Evolutionary conservation across 768 basidiomycete species (phyloP).

Genomic region (Jaapia argillacea): DNA sequence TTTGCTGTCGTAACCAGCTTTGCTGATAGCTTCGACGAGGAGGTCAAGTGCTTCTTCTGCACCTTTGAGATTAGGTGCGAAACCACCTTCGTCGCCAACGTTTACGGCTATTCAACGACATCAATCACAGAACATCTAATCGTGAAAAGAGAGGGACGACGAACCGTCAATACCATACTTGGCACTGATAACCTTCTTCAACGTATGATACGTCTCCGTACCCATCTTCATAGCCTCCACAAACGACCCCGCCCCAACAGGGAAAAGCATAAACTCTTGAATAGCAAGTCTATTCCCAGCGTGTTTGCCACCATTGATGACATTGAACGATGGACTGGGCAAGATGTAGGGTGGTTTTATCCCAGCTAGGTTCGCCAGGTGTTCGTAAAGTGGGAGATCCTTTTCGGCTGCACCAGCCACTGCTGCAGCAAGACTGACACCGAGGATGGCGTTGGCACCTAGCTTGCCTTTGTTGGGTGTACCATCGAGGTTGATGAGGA

Average conservation of each 20-base stretch:
- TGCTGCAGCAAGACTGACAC: slow-evolving; percentile 91
- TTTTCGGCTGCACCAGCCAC: slow-evolving; percentile 94
- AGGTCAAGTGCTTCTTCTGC: slow-evolving; percentile 97
- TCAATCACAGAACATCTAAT: not conserved
- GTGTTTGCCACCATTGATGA: slow-evolving; percentile 99
- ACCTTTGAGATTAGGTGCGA: slow-evolving; percentile 95
- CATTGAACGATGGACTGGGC: slow-evolving; percentile 93
- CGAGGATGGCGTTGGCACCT: slow-evolving; percentile 98
- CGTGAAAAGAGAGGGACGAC: slow-evolving; percentile 14
- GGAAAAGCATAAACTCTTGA: slow-evolving; percentile 99
- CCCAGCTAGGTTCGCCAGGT: slow-evolving; percentile 93
- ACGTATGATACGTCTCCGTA: slow-evolving; percentile 93
- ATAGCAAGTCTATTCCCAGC: slow-evolving; percentile 99
- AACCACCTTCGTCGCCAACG: slow-evolving; percentile 99
- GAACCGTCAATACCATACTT: slow-evolving; percentile 98
- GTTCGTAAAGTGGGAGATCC: slow-evolving; percentile 90
- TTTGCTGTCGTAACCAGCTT: slow-evolving; percentile 97
- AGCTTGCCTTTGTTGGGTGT: slow-evolving; percentile 99
- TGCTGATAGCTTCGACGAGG: slow-evolving; percentile 90
- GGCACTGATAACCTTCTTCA: slow-evolving; percentile 98
- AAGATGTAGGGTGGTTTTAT: slow-evolving; percentile 90
- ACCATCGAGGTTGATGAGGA: slow-evolving; percentile 96
- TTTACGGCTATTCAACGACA: slow-evolving; percentile 73
- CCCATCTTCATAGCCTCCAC: slow-evolving; percentile 98
- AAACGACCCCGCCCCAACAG: slow-evolving; percentile 86